Base-by-base conservation (phyloP, 768 basidiomycete genomes). In the Boletus rufocinnamomeus region DNA sequence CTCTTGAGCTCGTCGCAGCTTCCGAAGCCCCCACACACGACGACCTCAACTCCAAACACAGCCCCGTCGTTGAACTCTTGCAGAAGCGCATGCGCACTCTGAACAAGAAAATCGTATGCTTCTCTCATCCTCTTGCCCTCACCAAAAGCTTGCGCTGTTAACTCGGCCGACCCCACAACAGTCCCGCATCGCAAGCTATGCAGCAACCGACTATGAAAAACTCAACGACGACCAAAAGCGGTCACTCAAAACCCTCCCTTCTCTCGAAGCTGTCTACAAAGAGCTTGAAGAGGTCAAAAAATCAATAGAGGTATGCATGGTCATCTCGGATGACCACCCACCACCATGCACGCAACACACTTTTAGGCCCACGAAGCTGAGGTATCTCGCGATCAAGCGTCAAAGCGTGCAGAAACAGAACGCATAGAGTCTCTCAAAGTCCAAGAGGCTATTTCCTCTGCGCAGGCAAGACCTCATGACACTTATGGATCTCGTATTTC, bases 161-260 rank as follows among this genome's bases (percentile, higher is more conserved):
- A 62, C 63, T 44, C 58, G 58, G 28, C 49, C 48, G 17, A 52
- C 57, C 55, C 41, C 38, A 43, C 52, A 27, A 40, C 63, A 95
- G 95, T 79, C 80, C 60, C 85, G 93, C 61, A 84, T 92, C 78
- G 77, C 85, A 48, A 74, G 77, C 13, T 95, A 96, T 70, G 82
- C 88, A 32, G 66, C 84, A 4, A 87, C 82, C 21, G 84, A 86
- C 28, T 72, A 80, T 4, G 85, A 86, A 54, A 88, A 88, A 66
- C 82, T 95, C 54, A 92, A 96, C 62, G 91, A 93, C 43, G 95
- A 96, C 73, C 94, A 97, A 75, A 88, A 82, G 62, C 84, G 86
- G 35, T 79, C 82, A 2, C 66, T 95, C 52, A 88, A 84, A 62
- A 86, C 83, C 19, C 83, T 96, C 45, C 83, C 93, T 11, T 78